phyloP scores from a whole-genome alignment of 305 asterid species.

The Solanum aculeatissimum region DNA sequence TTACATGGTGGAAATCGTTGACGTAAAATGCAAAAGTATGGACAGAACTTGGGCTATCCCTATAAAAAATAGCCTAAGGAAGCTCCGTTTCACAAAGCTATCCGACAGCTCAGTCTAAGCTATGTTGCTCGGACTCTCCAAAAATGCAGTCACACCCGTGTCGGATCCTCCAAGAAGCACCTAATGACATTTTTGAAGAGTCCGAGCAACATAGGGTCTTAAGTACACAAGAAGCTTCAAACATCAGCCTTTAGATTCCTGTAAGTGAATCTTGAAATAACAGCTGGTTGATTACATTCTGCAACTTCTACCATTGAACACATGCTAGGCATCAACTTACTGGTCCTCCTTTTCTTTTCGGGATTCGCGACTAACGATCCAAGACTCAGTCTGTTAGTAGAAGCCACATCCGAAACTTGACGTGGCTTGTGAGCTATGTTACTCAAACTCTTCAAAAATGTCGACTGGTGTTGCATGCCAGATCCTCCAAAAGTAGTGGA shows the following conservation, averaged over 20 bases:
- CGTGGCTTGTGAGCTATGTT: background rate
- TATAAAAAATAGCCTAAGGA: conserved; percentile 13
- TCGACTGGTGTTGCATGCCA: background rate
- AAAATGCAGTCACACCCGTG: no score
- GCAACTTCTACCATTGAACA: conserved; percentile 55
- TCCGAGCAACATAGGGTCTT: background rate
- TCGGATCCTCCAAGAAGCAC: background rate
- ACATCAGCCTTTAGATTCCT: conserved; percentile 48
- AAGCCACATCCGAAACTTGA: conserved; percentile 5
- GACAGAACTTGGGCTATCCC: conserved; percentile 11
- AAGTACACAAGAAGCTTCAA: background rate
- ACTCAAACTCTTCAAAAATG: background rate
- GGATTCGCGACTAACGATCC: conserved; percentile 12
- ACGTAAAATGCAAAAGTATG: conserved; percentile 7
- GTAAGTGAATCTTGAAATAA: conserved; percentile 30
- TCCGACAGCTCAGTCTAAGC: conserved; percentile 2
- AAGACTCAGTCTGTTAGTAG: conserved; percentile 8
- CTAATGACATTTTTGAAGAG: background rate
- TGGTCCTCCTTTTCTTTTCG: conserved; percentile 31
- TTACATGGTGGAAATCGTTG: conserved; percentile 8
- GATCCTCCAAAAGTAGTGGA: background rate
- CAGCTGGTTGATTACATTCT: conserved; percentile 11
- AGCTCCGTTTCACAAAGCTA: conserved; percentile 14
- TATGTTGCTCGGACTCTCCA: background rate
- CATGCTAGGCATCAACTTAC: conserved; percentile 54